Base-by-base conservation (phyloP, 345 rosid genomes). In the Stellera chamaejasme region DNA sequence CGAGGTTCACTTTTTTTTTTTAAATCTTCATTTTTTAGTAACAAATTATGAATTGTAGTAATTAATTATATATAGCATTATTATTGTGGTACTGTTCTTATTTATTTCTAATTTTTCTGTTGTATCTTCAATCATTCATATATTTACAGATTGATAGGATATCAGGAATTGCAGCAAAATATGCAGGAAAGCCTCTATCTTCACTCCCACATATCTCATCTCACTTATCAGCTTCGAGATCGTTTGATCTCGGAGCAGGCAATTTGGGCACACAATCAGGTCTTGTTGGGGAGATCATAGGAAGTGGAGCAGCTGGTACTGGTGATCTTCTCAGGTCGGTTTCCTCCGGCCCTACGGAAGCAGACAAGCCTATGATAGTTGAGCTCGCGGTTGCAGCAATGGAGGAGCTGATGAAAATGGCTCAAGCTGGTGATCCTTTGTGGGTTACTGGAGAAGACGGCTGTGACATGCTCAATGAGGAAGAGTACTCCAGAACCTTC, bases 331-430 rank as follows among this genome's bases (percentile, higher is more conserved):
- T 79, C 13, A 74, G 90, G 62, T 66, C 88, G 43, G 71, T 83
- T 16, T 32, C 39, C 2, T 53, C 86, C 0, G 75, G 82, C n/a
- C 85, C 93, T 56, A 69, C 75, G 0, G 96, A 84, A 60, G 85
- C 95, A 5, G 96, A 92, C 55, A 88, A 92, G 79, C 95, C 93
- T 0, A 71, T 86, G 83, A 86, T 88, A 27, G 79, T 92, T 12
- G 96, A 88, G 80, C 81, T 88, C 23, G 98, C 96, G 0, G 95
- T 92, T 52, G 90, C 96, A 2, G 98, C 96, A 14, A 88, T 92
- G 98, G 98, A 92, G 63, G 98, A 92, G 59, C 84, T 92, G 16
- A 65, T 84, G 63, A 82, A 87, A 70, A 81, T 86, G 81, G 96
- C 95, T 43, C 94, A 78, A 52, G 74, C 81, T 44, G 79, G 84